Evolutionary conservation across 163 green algal species (phyloP).

Genomic region (Smithsoniella earleae): DNA sequence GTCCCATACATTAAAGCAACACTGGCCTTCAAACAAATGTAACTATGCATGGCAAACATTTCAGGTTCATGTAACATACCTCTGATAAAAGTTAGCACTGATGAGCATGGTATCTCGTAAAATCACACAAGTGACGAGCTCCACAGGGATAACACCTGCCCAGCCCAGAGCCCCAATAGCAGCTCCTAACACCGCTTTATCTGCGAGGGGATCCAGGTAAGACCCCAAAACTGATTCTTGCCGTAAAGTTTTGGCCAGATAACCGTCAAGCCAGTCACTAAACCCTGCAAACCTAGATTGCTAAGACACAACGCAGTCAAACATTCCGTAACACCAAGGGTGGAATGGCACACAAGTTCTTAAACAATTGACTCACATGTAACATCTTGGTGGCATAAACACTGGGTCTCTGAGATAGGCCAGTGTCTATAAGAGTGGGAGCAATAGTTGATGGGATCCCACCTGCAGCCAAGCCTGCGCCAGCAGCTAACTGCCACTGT

Average conservation of each 20-base stretch:
- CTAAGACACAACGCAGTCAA: neutral
- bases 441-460: constrained; percentile 12
- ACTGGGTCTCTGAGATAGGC: too few species aligned
- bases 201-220: constrained; percentile 84
- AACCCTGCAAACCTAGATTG: constrained; percentile 37
- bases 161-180: constrained; percentile 50
- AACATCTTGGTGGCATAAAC: too few species aligned
- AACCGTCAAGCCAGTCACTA: constrained; percentile 77
- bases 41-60: constrained; percentile 38
- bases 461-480: constrained; percentile 42
- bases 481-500: constrained; percentile 46
- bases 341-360: neutral
- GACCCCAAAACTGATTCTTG: constrained; percentile 73
- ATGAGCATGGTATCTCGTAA: constrained; percentile 64
- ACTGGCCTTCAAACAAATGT: constrained; percentile 33
- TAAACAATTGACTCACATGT: neutral
- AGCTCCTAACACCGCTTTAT: constrained; percentile 70
- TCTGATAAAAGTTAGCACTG: constrained; percentile 16
- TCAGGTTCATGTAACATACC: neutral
- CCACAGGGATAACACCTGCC: constrained; percentile 50
- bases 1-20: neutral
- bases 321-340: neutral
- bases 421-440: neutral
- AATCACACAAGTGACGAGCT: constrained; percentile 59
- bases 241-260: constrained; percentile 49